phyloP scores from a whole-genome alignment of 2,329 filamentous ascomycete genomes.

The Bipolaris bicolor region DNA sequence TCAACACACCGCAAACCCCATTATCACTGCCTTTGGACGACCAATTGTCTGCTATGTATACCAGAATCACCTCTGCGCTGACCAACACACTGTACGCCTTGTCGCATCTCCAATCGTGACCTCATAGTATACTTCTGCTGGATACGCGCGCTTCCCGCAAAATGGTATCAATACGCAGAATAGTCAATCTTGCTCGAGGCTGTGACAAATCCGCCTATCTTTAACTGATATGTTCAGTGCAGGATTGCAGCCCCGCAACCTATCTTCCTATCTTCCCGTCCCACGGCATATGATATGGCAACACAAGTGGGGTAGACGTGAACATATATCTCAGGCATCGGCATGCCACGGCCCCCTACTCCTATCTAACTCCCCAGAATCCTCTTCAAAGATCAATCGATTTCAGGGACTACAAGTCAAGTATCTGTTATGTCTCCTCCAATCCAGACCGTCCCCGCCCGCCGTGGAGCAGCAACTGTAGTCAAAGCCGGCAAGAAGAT shows the following conservation, averaged over 20 bases:
- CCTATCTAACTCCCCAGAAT: background rate
- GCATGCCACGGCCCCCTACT: background rate
- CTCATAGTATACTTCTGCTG: background rate
- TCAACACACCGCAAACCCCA: background rate
- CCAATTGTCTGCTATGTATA: background rate
- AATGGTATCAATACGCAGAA: background rate
- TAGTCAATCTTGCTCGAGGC: constrained; percentile 6
- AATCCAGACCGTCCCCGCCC: constrained; percentile 50
- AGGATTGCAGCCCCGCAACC: background rate
- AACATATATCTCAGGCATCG: constrained; percentile 1
- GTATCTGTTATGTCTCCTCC: constrained; percentile 19
- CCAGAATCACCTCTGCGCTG: too few relatives aligned
- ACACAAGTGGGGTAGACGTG: constrained; percentile 18
- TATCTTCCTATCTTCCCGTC: constrained; percentile 22
- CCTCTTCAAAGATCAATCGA: background rate
- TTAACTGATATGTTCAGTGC: background rate
- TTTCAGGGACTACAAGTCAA: background rate
- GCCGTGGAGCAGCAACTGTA: constrained; percentile 52
- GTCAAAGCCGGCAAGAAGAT: constrained; percentile 50
- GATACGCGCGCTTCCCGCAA: background rate
- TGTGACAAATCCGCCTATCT: constrained; percentile 9
- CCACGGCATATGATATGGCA: constrained; percentile 14
- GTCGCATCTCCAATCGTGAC: background rate
- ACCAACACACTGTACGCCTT: background rate
- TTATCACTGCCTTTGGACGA: background rate